Conservation (phyloP, 495 filamentous ascomycete species). For the Talaromyces stipitatus region DNA sequence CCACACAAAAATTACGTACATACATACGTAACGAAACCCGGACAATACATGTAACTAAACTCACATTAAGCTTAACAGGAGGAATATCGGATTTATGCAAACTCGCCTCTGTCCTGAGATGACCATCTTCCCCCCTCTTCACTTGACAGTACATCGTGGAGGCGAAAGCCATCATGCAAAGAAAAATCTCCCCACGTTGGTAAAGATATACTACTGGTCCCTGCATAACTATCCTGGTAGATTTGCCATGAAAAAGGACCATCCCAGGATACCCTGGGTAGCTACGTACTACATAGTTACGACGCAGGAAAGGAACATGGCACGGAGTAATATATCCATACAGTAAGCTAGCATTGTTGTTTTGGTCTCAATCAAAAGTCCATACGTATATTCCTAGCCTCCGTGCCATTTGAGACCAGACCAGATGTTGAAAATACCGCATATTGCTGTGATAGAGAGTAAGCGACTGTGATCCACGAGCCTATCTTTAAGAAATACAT, state of each 20-base stretch:
- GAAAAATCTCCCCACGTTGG: not conserved
- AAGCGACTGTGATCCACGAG: too few relatives aligned
- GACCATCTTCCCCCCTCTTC: not conserved
- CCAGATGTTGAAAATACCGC: not conserved
- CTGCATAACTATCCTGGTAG: constrained; percentile 4
- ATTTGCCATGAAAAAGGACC: not conserved
- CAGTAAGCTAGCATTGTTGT: not conserved
- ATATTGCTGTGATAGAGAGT: too few relatives aligned
- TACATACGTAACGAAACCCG: not conserved
- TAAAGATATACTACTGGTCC: not conserved
- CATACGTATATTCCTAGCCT: not conserved
- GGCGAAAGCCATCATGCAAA: not conserved
- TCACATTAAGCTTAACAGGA: not conserved
- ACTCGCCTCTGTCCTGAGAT: not conserved
- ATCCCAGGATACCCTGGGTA: not conserved
- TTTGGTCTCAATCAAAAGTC: not conserved
- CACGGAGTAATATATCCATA: not conserved
- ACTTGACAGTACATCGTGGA: not conserved
- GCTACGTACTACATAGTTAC: not conserved
- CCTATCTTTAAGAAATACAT: not conserved
- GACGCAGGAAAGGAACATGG: not conserved
- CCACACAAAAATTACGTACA: not conserved
- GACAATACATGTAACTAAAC: not conserved
- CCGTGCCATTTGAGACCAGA: not conserved
- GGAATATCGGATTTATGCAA: not conserved